These are phyloP conservation scores for Catunica adiposa DNA, from an alignment of 2,329 filamentous ascomycete genomes.

Conservation along the genomic window DNA sequence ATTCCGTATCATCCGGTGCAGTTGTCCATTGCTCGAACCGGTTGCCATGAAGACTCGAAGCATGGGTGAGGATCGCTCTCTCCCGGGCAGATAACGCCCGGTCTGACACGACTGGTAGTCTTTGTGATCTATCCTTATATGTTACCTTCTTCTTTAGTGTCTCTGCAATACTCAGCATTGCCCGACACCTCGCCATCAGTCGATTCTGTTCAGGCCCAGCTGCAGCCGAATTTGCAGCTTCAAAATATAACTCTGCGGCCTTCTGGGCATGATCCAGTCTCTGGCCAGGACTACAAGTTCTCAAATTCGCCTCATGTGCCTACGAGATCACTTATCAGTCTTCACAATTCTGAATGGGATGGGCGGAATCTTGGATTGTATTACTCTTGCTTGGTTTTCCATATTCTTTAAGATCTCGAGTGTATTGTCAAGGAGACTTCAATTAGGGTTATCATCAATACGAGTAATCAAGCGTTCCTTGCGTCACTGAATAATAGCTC, in stretches of 20 bases:
- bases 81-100: slow-evolving; percentile 52
- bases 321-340: slow-evolving; percentile 15
- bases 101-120: slow-evolving; percentile 17
- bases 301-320: slow-evolving; percentile 25
- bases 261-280: slow-evolving; percentile 61
- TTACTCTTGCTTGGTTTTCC: slow-evolving; percentile 3
- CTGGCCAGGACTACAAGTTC: slow-evolving; percentile 27
- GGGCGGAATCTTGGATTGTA: not conserved
- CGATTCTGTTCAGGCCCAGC: slow-evolving; percentile 45
- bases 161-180: slow-evolving; percentile 57
- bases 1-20: slow-evolving; percentile 43
- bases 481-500: no score
- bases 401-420: not conserved
- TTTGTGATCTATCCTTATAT: not conserved
- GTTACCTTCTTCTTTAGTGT: slow-evolving; percentile 41
- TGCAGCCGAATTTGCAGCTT: slow-evolving; percentile 47
- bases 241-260: slow-evolving; percentile 69
- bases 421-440: not conserved
- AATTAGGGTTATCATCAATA: no score
- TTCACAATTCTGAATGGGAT: not conserved
- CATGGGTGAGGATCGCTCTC: slow-evolving; percentile 57
- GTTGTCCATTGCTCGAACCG: slow-evolving; percentile 74
- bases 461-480: no score
- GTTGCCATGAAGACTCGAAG: slow-evolving; percentile 66
- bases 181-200: slow-evolving; percentile 52